Evolutionary conservation across 2,329 filamentous ascomycete species (phyloP).

Genomic region (Neoscytalidium dimidiatum): DNA sequence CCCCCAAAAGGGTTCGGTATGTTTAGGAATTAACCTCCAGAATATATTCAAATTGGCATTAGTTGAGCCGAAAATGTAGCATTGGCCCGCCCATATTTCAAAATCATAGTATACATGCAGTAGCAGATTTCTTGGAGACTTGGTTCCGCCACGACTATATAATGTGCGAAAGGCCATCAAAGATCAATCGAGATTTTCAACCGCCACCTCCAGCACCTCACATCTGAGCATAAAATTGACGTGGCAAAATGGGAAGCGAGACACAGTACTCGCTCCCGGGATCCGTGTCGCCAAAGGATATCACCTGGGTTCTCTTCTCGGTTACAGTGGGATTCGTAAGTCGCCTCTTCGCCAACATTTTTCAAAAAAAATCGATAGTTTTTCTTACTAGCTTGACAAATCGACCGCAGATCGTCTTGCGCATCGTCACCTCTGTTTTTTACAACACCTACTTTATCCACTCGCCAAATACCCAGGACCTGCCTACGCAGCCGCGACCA

Average conservation of each 20-base stretch:
- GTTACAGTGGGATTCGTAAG: not conserved
- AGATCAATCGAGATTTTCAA: not conserved
- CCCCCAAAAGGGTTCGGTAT: not conserved
- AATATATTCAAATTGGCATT: not conserved
- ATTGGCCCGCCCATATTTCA: not conserved
- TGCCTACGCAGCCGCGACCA: not conserved
- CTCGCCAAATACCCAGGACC: conserved; percentile 20
- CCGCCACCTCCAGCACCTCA: not conserved
- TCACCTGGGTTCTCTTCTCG: not conserved
- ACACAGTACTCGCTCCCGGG: not conserved
- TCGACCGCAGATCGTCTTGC: not conserved
- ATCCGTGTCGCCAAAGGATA: not conserved
- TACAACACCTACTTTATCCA: conserved; percentile 19
- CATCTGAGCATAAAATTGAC: not conserved
- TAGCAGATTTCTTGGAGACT: not conserved
- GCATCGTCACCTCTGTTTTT: not conserved
- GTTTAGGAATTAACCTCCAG: not conserved
- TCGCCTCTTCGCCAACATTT: not conserved
- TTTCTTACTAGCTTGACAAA: not conserved
- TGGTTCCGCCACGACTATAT: not conserved
- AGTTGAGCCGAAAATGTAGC: not conserved
- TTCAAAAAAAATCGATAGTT: not conserved
- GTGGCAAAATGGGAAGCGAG: not conserved
- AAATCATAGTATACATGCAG: not conserved
- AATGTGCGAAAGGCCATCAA: not conserved